Conservation (phyloP, 2,329 filamentous ascomycete genomes). For the Fusarium sp. region DNA sequence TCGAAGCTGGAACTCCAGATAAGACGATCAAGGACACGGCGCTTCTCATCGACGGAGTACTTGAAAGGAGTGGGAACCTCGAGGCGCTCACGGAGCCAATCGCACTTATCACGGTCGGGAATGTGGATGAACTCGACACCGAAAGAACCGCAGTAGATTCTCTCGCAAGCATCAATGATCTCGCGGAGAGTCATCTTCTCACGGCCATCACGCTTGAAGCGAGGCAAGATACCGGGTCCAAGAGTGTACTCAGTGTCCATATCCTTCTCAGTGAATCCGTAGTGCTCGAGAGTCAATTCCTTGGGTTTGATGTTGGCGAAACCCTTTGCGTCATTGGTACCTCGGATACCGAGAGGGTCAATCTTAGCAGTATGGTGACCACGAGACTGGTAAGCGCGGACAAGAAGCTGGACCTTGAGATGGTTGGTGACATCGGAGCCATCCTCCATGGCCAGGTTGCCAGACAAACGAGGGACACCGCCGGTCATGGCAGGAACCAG, state of each 20-base stretch:
- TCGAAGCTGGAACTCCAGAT: constrained; percentile 99
- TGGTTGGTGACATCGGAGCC: constrained; percentile 93
- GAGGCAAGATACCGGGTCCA: constrained; percentile 92
- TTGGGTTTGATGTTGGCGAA: constrained; percentile 90
- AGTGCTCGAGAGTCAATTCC: constrained; percentile 92
- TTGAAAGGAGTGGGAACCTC: constrained; percentile 96
- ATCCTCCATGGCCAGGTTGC: constrained; percentile 74
- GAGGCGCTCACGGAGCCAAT: constrained; percentile 95
- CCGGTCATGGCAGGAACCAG: constrained; percentile 86
- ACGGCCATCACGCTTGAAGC: constrained; percentile 88
- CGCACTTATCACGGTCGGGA: constrained; percentile 95
- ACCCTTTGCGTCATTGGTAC: constrained; percentile 68
- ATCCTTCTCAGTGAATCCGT: constrained; percentile 94
- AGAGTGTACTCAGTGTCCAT: constrained; percentile 91
- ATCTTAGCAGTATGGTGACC: constrained; percentile 99
- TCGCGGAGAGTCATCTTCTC: constrained; percentile 98
- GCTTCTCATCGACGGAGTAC: constrained; percentile 98
- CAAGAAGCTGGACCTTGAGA: constrained; percentile 96
- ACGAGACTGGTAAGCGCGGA: constrained; percentile 96
- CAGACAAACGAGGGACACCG: constrained; percentile 79
- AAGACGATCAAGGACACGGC: constrained; percentile 93
- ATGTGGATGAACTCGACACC: constrained; percentile 99
- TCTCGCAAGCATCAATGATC: constrained; percentile 92
- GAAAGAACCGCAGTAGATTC: constrained; percentile 96
- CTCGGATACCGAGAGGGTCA: constrained; percentile 93